Evolutionary conservation across 2,329 filamentous ascomycete species (phyloP), one percentile per base, ranked within the genome.

Genomic region (Orbilia quercus): DNA sequence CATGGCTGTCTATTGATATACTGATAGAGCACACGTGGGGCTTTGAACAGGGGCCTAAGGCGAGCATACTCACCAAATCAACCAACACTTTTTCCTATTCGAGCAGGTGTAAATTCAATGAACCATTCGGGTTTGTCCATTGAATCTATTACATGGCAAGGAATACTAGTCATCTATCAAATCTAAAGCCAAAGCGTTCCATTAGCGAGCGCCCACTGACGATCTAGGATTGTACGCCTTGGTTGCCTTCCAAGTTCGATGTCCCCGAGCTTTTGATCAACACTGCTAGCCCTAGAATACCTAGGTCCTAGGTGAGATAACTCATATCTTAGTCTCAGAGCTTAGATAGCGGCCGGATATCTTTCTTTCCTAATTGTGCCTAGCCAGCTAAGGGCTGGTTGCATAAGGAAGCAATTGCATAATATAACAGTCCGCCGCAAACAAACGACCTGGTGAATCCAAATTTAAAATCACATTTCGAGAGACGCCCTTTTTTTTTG

Each of bases 1-100:
- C 50, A 38, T 55, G 3, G 4, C 36, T 14, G 36, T 4, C 36
- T 12, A 55, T 65, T 38, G 44, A 23, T 25, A 22, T 14, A 36
- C 34, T 44, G 14, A 31, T 45, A 20, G 42, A 22, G 36, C 42
- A 62, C 65, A 70, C 65, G 65, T 70, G 65, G 57, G 55, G 31
- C 54, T 47, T 11, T 34, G 2, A 44, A 16, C 48, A 60, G 31
- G 62, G 62, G 18, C 12, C 36, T 20, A 2, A 31, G 36, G 20
- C 11, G 9, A 4, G 4, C 34, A 36, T 38, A 44, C 54, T 47
- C 14, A 36, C 53, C 16, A 42, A 12, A 36, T n/a, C n/a, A n/a
- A 55, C 42, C 63, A 67, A 67, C 53, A 53, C 53, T 51, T 31
- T 70, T 62, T 50, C 57, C 57, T 55, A 44, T 70, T 63, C 34